Percentiles rank a stretch among this genome's conserved stretches.
phyloP scores from a whole-genome alignment of 1,284 basidiomycete genomes.

The Tilletia setariae region DNA sequence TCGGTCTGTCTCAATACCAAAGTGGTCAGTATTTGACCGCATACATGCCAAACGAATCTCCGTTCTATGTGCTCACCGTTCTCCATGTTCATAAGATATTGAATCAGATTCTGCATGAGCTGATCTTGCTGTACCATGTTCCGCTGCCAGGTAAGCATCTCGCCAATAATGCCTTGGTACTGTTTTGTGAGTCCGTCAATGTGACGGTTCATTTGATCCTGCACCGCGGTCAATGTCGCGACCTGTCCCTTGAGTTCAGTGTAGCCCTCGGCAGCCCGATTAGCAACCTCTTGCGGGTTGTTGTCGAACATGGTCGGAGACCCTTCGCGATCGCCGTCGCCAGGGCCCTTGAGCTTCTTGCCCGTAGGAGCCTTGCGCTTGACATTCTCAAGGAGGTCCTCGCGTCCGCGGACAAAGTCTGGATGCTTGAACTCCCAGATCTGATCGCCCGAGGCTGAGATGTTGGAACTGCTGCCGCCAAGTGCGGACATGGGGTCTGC shows the following conservation, averaged over 20 bases:
- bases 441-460: slow-evolving; percentile 19
- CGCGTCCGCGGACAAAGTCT: slow-evolving; percentile 68
- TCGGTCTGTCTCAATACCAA: not conserved
- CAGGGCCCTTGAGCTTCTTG: slow-evolving; percentile 54
- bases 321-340: slow-evolving; percentile 18
- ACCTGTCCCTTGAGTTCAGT: slow-evolving; percentile 41
- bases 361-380: slow-evolving; percentile 72
- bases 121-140: slow-evolving; percentile 81
- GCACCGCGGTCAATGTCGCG: slow-evolving; percentile 34
- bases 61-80: not conserved
- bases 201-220: slow-evolving; percentile 48
- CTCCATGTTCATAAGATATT: slow-evolving; percentile 69
- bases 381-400: slow-evolving; percentile 85
- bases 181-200: slow-evolving; percentile 68
- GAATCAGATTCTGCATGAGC: slow-evolving; percentile 75
- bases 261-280: slow-evolving; percentile 34
- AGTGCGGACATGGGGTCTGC: slow-evolving; percentile 12
- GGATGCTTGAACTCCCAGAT: slow-evolving; percentile 92
- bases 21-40: not conserved
- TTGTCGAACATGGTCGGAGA: slow-evolving; percentile 45
- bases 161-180: slow-evolving; percentile 72
- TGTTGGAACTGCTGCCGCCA: not conserved
- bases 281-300: slow-evolving; percentile 26
- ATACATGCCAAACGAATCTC: not conserved
- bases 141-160: slow-evolving; percentile 78